Conservation (phyloP, 1,139 yeast species). For the Scheffersomyces stambukii region DNA sequence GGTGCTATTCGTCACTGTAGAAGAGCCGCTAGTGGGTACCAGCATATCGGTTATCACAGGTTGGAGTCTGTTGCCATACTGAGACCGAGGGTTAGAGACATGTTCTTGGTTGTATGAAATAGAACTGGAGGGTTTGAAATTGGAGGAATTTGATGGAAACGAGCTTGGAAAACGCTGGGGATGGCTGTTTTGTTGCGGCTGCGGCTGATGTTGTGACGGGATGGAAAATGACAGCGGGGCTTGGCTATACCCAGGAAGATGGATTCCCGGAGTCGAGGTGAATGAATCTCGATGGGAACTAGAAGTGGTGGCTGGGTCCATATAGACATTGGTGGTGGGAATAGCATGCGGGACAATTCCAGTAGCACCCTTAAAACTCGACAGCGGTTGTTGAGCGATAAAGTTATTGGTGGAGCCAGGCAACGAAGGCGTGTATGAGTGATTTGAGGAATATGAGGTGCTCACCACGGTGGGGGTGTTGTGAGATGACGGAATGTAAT, state of each 20-base stretch:
- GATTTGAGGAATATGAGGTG: slow-evolving; percentile 42
- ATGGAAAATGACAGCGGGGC: too few relatives aligned
- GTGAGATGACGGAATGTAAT: slow-evolving; percentile 44
- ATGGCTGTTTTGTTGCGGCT: slow-evolving; percentile 8
- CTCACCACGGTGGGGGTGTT: slow-evolving; percentile 55
- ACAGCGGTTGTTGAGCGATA: slow-evolving; percentile 9
- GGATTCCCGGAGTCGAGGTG: too few relatives aligned
- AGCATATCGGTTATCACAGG: slow-evolving; percentile 4
- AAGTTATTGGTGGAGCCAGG: slow-evolving; percentile 13
- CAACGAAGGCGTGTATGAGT: slow-evolving; percentile 29
- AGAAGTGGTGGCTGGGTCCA: slow-evolving; percentile 9
- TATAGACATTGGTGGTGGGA: slow-evolving; percentile 36
- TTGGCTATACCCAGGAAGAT: too few relatives aligned
- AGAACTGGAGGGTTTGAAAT: slow-evolving; percentile 1
- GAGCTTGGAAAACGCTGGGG: slow-evolving; percentile 12
- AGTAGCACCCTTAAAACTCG: slow-evolving; percentile 16
- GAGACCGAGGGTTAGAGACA: slow-evolving; percentile 1
- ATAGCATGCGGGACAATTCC: slow-evolving; percentile 30
- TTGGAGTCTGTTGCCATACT: slow-evolving; percentile 5
- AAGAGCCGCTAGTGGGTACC: slow-evolving; percentile 6
- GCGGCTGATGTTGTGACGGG: slow-evolving; percentile 4
- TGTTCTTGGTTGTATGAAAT: slow-evolving; percentile 3
- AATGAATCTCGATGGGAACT: slow-evolving; percentile 5
- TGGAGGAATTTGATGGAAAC: slow-evolving; percentile 7
- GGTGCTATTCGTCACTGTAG: slow-evolving; percentile 6